phyloP scores from a whole-genome alignment of 192 early-diverging fungal genomes.

The Linnemannia exigua region DNA sequence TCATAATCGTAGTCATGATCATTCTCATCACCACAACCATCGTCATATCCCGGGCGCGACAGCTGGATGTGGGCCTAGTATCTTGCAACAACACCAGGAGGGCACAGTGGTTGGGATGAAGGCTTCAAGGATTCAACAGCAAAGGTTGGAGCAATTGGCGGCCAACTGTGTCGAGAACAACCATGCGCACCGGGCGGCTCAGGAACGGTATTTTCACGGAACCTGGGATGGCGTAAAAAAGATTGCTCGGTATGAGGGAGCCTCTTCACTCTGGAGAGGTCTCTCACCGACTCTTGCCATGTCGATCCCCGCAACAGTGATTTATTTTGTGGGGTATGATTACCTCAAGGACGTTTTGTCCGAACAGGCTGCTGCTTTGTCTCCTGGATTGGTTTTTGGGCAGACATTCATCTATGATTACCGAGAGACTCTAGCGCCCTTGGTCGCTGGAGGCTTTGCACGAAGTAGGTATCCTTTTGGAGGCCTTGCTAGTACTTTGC shows the following conservation, averaged over 20 bases:
- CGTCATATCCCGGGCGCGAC: conserved; percentile 19
- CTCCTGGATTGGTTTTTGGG: conserved; percentile 25
- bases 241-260: conserved; percentile 86
- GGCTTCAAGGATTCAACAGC: conserved; percentile 19
- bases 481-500: not conserved
- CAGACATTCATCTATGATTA: conserved; percentile 30
- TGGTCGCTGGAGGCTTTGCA: conserved; percentile 82
- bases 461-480: conserved; percentile 66
- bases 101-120: conserved; percentile 60
- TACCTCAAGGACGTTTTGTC: conserved; percentile 72
- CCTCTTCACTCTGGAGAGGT: conserved; percentile 87
- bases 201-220: conserved; percentile 48
- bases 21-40: conserved; percentile 24
- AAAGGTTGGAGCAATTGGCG: conserved; percentile 43
- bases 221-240: conserved; percentile 80
- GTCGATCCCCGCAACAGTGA: conserved; percentile 90
- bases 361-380: not conserved
- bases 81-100: conserved; percentile 50
- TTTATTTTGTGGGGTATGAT: conserved; percentile 98
- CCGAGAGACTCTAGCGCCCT: conserved; percentile 39
- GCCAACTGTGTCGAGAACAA: conserved; percentile 51
- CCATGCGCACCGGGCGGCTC: conserved; percentile 22
- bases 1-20: conserved; percentile 6
- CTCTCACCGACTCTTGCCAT: conserved; percentile 89
- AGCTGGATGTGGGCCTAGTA: conserved; percentile 35